Percentiles rank a stretch among this genome's conserved stretches.
Conservation (phyloP, 495 filamentous ascomycete species). For the Penicillium mononematosum region DNA sequence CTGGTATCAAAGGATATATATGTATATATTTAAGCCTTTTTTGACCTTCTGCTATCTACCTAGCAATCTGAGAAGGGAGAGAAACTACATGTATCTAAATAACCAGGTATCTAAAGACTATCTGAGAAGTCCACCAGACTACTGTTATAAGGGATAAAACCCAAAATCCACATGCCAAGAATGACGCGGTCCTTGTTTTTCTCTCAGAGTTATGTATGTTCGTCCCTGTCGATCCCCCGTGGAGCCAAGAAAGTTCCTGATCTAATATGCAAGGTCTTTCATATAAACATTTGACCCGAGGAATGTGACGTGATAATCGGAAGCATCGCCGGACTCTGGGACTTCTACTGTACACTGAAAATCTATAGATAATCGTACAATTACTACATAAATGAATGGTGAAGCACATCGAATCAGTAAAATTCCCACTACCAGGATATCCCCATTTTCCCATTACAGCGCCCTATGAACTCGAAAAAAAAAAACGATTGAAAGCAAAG, state of each 20-base stretch:
- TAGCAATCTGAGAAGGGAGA: too few relatives aligned
- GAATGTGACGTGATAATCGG: constrained; percentile 2
- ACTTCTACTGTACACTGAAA: background rate
- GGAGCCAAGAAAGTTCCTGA: background rate
- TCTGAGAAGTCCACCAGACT: too few relatives aligned
- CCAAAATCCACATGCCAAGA: constrained; percentile 4
- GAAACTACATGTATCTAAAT: too few relatives aligned
- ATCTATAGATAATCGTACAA: background rate
- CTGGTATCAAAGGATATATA: too few relatives aligned
- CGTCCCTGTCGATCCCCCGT: constrained; percentile 31
- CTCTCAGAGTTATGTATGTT: constrained; percentile 13
- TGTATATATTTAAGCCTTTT: too few relatives aligned
- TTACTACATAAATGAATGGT: background rate
- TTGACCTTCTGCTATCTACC: too few relatives aligned
- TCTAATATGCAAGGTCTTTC: background rate
- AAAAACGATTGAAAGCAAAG: constrained; percentile 26
- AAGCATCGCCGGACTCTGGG: background rate
- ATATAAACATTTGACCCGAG: background rate
- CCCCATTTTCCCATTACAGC: constrained; percentile 49
- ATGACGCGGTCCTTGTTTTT: constrained; percentile 12
- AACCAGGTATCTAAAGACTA: too few relatives aligned
- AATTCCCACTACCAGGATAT: constrained; percentile 42
- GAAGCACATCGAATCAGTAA: constrained; percentile 25
- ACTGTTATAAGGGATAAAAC: background rate
- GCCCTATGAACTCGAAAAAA: constrained; percentile 38